A percentile compares a stretch with the other conserved stretches of the same genome.
phyloP scores from a whole-genome alignment of 768 basidiomycete genomes.

The Mycena amicta region DNA sequence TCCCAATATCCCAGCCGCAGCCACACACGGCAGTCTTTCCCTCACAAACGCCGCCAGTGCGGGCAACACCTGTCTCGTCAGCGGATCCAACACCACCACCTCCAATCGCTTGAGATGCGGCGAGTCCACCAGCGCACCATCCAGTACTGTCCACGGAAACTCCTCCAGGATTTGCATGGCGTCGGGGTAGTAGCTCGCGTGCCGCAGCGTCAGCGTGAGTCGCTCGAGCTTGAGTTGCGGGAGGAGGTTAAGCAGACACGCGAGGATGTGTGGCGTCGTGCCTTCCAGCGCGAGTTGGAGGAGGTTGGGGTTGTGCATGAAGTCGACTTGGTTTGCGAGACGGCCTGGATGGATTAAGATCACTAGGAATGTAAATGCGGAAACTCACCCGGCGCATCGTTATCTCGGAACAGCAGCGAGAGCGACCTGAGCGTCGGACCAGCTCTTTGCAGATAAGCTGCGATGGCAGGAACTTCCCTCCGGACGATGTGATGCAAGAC shows the following conservation, averaged over 20 bases:
- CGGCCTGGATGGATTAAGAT: not conserved
- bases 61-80: conserved; percentile 1
- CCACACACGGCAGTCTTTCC: not conserved
- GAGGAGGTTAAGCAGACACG: not conserved
- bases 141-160: conserved; percentile 7
- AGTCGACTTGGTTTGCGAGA: conserved; percentile 1
- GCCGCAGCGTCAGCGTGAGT: not conserved
- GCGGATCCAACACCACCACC: conserved; percentile 1
- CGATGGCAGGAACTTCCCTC: conserved; percentile 7
- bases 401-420: conserved; percentile 8
- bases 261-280: not conserved
- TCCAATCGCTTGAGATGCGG: not conserved
- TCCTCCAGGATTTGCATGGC: not conserved
- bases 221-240: not conserved
- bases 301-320: conserved; percentile 8
- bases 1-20: not conserved
- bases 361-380: not conserved
- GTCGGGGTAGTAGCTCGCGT: not conserved
- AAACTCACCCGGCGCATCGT: conserved; percentile 2
- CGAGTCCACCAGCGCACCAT: not conserved
- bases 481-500: conserved; percentile 11
- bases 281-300: conserved; percentile 10
- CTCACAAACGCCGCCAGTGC: not conserved
- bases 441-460: not conserved
- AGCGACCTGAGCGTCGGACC: conserved; percentile 7